These are phyloP conservation scores for Saccharomyces hybrid DNA, from an alignment of 1,139 yeast species.

Conservation along the genomic window DNA sequence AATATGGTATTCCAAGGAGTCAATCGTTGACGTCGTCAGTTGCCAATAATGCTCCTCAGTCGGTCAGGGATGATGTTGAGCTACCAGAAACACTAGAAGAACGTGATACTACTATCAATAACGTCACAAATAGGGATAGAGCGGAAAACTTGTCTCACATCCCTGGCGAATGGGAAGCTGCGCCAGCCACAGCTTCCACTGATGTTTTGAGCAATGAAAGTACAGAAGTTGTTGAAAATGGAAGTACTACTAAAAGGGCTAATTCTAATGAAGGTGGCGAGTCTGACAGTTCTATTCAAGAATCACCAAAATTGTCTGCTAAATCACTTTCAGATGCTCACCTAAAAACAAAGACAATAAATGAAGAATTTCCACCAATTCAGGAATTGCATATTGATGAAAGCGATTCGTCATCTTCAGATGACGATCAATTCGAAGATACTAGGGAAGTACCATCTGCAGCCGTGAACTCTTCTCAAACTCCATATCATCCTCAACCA, in stretches of 20 bases:
- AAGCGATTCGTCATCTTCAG: constrained; percentile 44
- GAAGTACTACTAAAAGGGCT: not conserved
- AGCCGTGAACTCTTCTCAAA: not conserved
- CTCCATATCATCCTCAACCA: not conserved
- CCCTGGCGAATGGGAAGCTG: constrained; percentile 20
- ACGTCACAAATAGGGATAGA: constrained; percentile 11
- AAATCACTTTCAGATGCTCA: constrained; percentile 6
- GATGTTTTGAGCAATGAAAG: not conserved
- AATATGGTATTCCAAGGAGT: constrained; percentile 42
- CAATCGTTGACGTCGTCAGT: constrained; percentile 86
- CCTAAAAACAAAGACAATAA: constrained; percentile 12
- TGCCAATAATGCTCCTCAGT: constrained; percentile 83
- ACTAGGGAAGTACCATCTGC: constrained; percentile 12
- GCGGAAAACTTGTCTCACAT: constrained; percentile 6
- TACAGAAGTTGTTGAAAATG: not conserved
- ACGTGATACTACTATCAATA: constrained; percentile 4
- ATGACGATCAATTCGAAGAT: constrained; percentile 18
- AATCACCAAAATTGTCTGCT: constrained; percentile 9
- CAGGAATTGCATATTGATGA: constrained; percentile 57
- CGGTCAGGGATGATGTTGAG: constrained; percentile 42
- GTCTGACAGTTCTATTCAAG: constrained; percentile 13
- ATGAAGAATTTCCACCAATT: constrained; percentile 66
- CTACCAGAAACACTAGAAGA: constrained; percentile 16
- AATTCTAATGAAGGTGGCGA: constrained; percentile 3
- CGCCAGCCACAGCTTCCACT: constrained; percentile 2